Evolutionary conservation across 2,329 filamentous ascomycete genomes (phyloP).

Genomic region (Mariannaea sp.): DNA sequence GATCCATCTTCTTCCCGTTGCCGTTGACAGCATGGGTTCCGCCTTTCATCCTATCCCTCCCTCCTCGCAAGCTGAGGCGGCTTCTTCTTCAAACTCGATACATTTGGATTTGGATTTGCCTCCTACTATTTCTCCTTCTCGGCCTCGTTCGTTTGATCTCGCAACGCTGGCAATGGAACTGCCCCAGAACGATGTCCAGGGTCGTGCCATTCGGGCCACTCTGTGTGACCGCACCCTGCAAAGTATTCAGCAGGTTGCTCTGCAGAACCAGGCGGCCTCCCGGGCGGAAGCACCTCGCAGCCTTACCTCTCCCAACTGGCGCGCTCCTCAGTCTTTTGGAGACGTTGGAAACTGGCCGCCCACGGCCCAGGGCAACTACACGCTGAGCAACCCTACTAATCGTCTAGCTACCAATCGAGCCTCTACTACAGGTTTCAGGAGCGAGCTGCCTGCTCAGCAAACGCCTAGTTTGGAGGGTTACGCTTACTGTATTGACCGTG

Average conservation of each 20-base stretch:
- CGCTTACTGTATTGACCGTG: slow-evolving; percentile 59
- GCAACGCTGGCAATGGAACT: slow-evolving; percentile 8
- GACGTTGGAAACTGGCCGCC: slow-evolving; percentile 11
- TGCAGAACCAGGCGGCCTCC: not conserved
- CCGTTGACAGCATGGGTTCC: slow-evolving; percentile 3
- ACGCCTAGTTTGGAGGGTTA: slow-evolving; percentile 34
- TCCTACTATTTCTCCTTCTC: slow-evolving; percentile 1
- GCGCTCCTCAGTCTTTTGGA: slow-evolving; percentile 16
- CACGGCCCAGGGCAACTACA: slow-evolving; percentile 19
- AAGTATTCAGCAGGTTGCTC: slow-evolving; percentile 20
- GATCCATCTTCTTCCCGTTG: not conserved
- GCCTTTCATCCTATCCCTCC: slow-evolving; percentile 1
- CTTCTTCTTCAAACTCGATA: not conserved
- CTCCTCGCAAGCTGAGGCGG: not conserved
- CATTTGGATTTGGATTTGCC: too few species aligned
- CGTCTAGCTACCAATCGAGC: not conserved
- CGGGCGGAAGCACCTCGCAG: slow-evolving; percentile 30
- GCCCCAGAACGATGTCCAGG: not conserved
- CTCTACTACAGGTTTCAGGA: not conserved
- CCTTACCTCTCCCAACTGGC: slow-evolving; percentile 31
- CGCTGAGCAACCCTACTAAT: slow-evolving; percentile 10
- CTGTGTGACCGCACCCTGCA: slow-evolving; percentile 13
- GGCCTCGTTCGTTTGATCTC: not conserved
- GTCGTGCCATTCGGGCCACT: not conserved
- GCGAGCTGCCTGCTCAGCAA: not conserved